These are phyloP conservation scores for Zasmidium citrigriseum DNA, from an alignment of 2,329 filamentous ascomycete species.

Conservation along the genomic window DNA sequence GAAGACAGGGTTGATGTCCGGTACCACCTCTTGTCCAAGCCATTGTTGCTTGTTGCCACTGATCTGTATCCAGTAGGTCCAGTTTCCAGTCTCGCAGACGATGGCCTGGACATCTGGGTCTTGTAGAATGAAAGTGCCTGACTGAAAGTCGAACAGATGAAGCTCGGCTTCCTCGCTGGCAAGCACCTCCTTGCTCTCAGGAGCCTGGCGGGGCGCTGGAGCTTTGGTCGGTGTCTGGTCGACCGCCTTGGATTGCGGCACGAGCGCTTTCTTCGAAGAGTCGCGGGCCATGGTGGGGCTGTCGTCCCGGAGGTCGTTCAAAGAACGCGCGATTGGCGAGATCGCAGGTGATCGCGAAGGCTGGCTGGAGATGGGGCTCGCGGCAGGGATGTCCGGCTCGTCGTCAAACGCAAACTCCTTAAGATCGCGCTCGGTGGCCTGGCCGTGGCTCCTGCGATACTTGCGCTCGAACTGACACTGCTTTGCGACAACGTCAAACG, in stretches of 20 bases:
- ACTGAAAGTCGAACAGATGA: constrained; percentile 88
- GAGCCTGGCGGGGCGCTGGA: constrained; percentile 61
- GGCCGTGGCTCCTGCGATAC: constrained; percentile 76
- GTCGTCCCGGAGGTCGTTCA: constrained; percentile 29
- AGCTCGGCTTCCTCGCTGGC: constrained; percentile 78
- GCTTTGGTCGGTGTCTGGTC: constrained; percentile 55
- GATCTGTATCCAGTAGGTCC: constrained; percentile 96
- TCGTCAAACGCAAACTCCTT: constrained; percentile 76
- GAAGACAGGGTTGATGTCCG: constrained; percentile 96
- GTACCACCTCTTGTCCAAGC: constrained; percentile 81
- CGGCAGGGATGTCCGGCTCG: constrained; percentile 61
- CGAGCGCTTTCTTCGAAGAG: constrained; percentile 29
- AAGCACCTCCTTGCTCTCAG: constrained; percentile 71
- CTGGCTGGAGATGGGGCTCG: constrained; percentile 58
- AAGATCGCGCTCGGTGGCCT: constrained; percentile 79
- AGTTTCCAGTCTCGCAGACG: constrained; percentile 83
- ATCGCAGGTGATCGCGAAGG: constrained; percentile 37
- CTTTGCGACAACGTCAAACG: constrained; percentile 79
- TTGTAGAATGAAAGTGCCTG: constrained; percentile 80
- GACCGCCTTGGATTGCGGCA: constrained; percentile 38
- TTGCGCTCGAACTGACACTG: constrained; percentile 99
- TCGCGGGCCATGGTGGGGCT: constrained; percentile 32
- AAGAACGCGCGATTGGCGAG: constrained; percentile 31
- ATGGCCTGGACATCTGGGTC: constrained; percentile 73
- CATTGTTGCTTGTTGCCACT: constrained; percentile 74